A percentile compares a stretch with the other conserved stretches of the same genome.
These are phyloP conservation scores for Melaleuca alternifolia DNA, from an alignment of 345 rosid species.

Conservation along the genomic window DNA sequence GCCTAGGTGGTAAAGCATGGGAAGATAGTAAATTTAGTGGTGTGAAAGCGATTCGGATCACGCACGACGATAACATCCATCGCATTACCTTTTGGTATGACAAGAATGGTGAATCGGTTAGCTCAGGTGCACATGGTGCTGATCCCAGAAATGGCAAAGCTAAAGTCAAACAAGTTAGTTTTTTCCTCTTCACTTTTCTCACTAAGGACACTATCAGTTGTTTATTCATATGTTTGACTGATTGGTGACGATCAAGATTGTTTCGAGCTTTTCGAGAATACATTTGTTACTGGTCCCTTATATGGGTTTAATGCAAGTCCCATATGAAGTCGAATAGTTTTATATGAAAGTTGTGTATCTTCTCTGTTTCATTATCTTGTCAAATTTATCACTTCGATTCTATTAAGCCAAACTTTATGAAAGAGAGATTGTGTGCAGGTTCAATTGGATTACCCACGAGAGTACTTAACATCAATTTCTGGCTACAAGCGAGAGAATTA, in stretches of 20 bases:
- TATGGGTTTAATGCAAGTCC: background rate
- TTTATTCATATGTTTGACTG: background rate
- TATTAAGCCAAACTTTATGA: no score
- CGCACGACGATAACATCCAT: background rate
- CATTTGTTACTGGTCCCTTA: background rate
- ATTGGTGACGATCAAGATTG: background rate
- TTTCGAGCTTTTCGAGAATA: background rate
- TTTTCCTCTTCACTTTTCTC: background rate
- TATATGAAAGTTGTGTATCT: background rate
- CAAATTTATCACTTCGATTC: no score
- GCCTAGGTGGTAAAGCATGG: background rate
- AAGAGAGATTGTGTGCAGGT: background rate
- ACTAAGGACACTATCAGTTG: background rate
- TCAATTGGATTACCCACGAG: background rate
- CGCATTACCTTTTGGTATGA: background rate
- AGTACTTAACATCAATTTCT: background rate
- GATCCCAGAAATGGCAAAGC: background rate
- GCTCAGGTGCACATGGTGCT: background rate
- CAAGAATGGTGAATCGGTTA: background rate
- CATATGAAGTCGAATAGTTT: background rate
- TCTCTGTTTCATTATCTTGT: background rate
- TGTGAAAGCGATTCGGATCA: background rate
- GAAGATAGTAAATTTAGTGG: background rate
- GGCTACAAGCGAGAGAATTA: background rate
- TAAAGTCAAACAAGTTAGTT: background rate